Evolutionary conservation across 1,284 basidiomycete species (phyloP), one percentile per base, ranked within the genome.

Genomic region (Bjerkandera adusta): DNA sequence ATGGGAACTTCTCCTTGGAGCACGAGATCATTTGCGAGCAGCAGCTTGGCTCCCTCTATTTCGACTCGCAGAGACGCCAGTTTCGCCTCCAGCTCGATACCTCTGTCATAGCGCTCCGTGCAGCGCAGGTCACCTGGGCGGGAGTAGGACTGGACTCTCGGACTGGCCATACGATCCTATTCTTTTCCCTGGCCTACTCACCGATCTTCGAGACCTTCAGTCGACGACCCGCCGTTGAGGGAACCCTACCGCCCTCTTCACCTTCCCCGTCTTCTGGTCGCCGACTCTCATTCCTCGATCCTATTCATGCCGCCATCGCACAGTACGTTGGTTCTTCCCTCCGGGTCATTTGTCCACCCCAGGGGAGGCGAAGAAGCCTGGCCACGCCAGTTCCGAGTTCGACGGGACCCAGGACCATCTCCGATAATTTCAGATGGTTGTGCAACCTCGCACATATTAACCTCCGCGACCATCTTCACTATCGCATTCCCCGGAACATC

Each of bases 1-100:
- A 80, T 54, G 58, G 64, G 10, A 67, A 71, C 0, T 76, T 77
- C 52, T 83, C 81, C 4, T 60, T 76, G 36, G 80, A 84, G 62
- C 77, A 73, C 68, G 77, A 81, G 59, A 60, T 66, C 30, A 39
- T 53, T 48, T 35, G 7, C 15, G 7, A 40, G 45, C 24, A 26
- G 4, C 13, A n/a, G n/a, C n/a, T n/a, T n/a, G 32, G 64, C 22
- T 41, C 34, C 21, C 53, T 76, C 22, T 51, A 45, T 13, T 76
- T 77, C 55, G 62, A 72, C 44, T 57, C 66, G 7, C 71, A 78
- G 25, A 66, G 68, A 20, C 63, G 77, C 38, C 71, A 79, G 54
- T 65, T 81, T 20, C 67, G 68, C 1, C 60, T 80, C 13, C 26
- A 15, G 11, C 15, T 57, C 72, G n/a, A 7, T 50, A 63, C 11